These are phyloP conservation scores for Aspergillus hiratsukae DNA, from an alignment of 2,329 filamentous ascomycete species.

Conservation along the genomic window DNA sequence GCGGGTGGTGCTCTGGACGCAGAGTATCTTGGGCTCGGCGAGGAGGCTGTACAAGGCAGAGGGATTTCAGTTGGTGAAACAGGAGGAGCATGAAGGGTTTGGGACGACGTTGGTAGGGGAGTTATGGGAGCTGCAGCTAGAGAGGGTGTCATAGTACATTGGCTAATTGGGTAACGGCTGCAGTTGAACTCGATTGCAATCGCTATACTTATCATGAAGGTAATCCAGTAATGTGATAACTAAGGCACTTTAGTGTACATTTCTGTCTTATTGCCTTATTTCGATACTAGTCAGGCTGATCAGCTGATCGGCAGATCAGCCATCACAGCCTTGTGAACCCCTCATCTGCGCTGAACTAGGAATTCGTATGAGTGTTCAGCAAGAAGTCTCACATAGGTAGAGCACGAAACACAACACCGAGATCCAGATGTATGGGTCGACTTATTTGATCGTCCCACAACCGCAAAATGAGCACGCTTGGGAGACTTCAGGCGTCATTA, in stretches of 20 bases:
- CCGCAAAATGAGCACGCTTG: too few relatives aligned
- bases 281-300: neutral
- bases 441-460: too few relatives aligned
- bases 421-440: too few relatives aligned
- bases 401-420: too few relatives aligned
- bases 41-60: slow-evolving; percentile 19
- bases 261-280: neutral
- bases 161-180: too few relatives aligned
- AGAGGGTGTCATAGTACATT: neutral
- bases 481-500: too few relatives aligned
- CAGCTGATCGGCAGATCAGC: neutral
- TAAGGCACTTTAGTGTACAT: neutral
- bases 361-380: too few relatives aligned
- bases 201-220: neutral
- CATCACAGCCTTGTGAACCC: too few relatives aligned
- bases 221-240: neutral
- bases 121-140: slow-evolving; percentile 18
- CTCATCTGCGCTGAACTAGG: too few relatives aligned
- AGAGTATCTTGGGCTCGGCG: slow-evolving; percentile 16
- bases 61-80: slow-evolving; percentile 16
- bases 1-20: slow-evolving; percentile 22
- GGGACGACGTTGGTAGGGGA: slow-evolving; percentile 19
- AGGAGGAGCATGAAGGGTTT: slow-evolving; percentile 18
- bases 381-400: too few relatives aligned
- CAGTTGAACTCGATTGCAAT: neutral